These are phyloP conservation scores for Trametes gibbosa DNA, from an alignment of 768 basidiomycete species.

Conservation along the genomic window DNA sequence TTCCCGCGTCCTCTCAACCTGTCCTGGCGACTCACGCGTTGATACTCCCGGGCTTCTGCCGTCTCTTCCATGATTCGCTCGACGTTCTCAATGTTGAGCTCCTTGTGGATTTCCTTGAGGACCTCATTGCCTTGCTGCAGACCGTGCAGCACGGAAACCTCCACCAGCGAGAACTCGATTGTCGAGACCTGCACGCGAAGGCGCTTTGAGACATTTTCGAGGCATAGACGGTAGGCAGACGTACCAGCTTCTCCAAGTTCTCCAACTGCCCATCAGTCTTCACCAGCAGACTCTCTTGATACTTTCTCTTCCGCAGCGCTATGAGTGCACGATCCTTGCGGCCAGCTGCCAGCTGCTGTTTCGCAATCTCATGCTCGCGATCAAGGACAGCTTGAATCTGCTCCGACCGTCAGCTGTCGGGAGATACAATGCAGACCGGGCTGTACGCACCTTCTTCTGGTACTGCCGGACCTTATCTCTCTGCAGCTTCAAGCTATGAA, in stretches of 20 bases:
- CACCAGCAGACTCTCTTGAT: slow-evolving; percentile 81
- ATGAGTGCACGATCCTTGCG: slow-evolving; percentile 85
- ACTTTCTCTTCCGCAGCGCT: slow-evolving; percentile 88
- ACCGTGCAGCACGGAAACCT: slow-evolving; percentile 90
- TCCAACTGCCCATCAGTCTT: slow-evolving; percentile 92
- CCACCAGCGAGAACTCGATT: slow-evolving; percentile 94
- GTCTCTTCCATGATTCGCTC: slow-evolving; percentile 94
- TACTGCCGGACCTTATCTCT: slow-evolving; percentile 95
- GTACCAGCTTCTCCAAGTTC: slow-evolving; percentile 83
- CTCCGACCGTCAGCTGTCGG: not conserved
- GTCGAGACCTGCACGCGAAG: slow-evolving; percentile 70
- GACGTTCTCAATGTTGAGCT: slow-evolving; percentile 90
- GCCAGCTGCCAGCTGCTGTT: slow-evolving; percentile 72
- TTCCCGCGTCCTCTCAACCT: not conserved
- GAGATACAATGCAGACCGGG: not conserved
- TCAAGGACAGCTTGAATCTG: slow-evolving; percentile 87
- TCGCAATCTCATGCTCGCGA: slow-evolving; percentile 88
- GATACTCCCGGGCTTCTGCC: slow-evolving; percentile 88
- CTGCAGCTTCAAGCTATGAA: slow-evolving; percentile 84
- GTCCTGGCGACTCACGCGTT: slow-evolving; percentile 52
- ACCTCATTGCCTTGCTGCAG: slow-evolving; percentile 92
- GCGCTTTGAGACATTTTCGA: not conserved
- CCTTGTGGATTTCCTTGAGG: slow-evolving; percentile 89
- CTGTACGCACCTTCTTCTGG: slow-evolving; percentile 74
- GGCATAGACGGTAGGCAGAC: slow-evolving; percentile 23